Base-by-base conservation (phyloP, 2,329 filamentous ascomycete genomes). In the Neofusicoccum laricinum region DNA sequence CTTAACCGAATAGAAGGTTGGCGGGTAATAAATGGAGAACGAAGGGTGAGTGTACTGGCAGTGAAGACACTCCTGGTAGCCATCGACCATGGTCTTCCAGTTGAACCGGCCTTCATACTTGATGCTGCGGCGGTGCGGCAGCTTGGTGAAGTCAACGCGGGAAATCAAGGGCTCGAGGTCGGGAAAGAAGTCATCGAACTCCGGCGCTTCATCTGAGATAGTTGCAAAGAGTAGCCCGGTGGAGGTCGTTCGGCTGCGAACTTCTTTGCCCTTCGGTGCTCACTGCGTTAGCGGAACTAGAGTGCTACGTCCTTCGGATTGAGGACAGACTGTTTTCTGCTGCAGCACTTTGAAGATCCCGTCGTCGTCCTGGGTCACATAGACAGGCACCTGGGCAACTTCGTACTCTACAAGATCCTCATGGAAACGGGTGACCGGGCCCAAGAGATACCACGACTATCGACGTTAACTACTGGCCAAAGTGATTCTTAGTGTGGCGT, bases 31-130 rank as follows among this genome's bases (percentile, higher is more conserved):
- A 64, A 84, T 76, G 19, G 80, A 81, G 71, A 86, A 86, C 4
- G 81, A 81, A 0, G 83, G 84, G 66, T 86, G 84, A 0, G 84
- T 85, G 71, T 86, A 86, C 69, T 84, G 81, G 73, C 84, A 86
- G 70, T 86, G 84, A 19, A 86, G 77, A 66, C 84, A 86, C 72
- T 86, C 84, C 71, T 86, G 83, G 66, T 84, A 86, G 7, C 83
- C 84, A 65, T 86, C 84, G 25, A 86, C 82, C 83, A 85, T 85
- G 0, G 84, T 85, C 69, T 86, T 86, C 84, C 84, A 86, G 70
- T 86, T 86, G 75, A 86, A 86, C 0, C 78, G 77, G 2, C 84
- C 84, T 58, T 82, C 78, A 63, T 86, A 86, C n/a, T 78, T 79
- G 67, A 86, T 83, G 48, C 81, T 82, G 21, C 80, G 78, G 2